Base-by-base conservation (phyloP, 495 filamentous ascomycete genomes). In the Daldinia caldariorum region DNA sequence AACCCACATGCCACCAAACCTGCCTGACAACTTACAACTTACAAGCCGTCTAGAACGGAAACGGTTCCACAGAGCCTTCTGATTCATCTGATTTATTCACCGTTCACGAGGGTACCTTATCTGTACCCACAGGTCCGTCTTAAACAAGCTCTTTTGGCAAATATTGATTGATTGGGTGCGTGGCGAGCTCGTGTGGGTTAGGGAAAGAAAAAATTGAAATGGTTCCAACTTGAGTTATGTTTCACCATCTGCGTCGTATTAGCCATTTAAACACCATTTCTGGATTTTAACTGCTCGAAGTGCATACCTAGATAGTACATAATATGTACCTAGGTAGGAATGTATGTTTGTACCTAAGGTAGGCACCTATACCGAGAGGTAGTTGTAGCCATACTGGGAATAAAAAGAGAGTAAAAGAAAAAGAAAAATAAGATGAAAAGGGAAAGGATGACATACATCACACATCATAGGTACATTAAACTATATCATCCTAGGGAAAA, bases 1-100 rank as follows among this genome's bases (percentile, higher is more conserved):
- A 54, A 59, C 45, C 69, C 58, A 63, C 49, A 51, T 53, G 16
- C 38, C 63, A 57, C 41, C 61, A 63, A 43, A 47, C 37, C 39
- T 29, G 50, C 60, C 70, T 39, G 49, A 60, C 29, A n/a, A n/a
- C n/a, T n/a, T n/a, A n/a, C n/a, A n/a, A n/a, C n/a, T n/a, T n/a
- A n/a, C n/a, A 63, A 50, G 32, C 67, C 43, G 61, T 65, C 57
- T 32, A 66, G 62, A 58, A 66, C 35, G 61, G 65, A 69, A 65
- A 69, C 56, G n/a, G 65, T 68, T 61, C 65, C 70, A 68, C 61
- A 68, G 60, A 49, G 39, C 70, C 70, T 72, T 61, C 70, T 66
- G 51, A 58, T 68, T 72, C 56, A 61, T 61, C 70, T 66, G 51
- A 58, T 68, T 72, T 60, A 61, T 66, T 72, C 64, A 72, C 70